Evolutionary conservation across 192 early-diverging fungal genomes (phyloP).

Genomic region (Backusella tarrabulga): DNA sequence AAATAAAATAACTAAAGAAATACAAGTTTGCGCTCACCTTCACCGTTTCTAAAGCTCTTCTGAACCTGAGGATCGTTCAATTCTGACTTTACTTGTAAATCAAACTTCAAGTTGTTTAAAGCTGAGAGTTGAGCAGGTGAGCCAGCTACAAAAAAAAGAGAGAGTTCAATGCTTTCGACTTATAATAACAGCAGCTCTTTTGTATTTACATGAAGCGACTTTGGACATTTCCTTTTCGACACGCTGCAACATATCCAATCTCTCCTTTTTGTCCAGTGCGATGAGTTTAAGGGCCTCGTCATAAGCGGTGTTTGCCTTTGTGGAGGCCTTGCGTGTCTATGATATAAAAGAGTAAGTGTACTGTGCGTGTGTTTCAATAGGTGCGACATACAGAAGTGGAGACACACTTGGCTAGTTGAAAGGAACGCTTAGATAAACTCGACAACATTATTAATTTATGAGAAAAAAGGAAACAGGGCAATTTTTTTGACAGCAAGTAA

Average conservation of each 20-base stretch:
- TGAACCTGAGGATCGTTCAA: slow-evolving; percentile 69
- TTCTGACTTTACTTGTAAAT: slow-evolving; percentile 62
- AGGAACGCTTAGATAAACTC: background rate
- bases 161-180: background rate
- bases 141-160: slow-evolving; percentile 22
- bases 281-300: slow-evolving; percentile 77
- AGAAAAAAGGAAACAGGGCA: background rate
- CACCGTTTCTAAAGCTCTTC: slow-evolving; percentile 60
- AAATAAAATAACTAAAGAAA: background rate
- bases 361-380: background rate
- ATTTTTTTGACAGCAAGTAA: background rate
- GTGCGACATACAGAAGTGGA: background rate
- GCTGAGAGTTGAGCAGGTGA: slow-evolving; percentile 42
- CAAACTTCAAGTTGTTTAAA: slow-evolving; percentile 49
- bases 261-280: slow-evolving; percentile 52
- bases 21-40: slow-evolving; percentile 11
- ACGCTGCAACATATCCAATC: slow-evolving; percentile 40
- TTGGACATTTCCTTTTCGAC: slow-evolving; percentile 40
- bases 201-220: slow-evolving; percentile 36
- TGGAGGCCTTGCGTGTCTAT: slow-evolving; percentile 23
- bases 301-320: slow-evolving; percentile 57
- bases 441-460: slow-evolving; percentile 1
- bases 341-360: background rate
- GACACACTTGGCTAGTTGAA: slow-evolving; percentile 5
- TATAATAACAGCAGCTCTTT: background rate